These are phyloP conservation scores for Nakaseomyces nivariensis DNA, from an alignment of 1,139 yeast genomes.

Conservation along the genomic window DNA sequence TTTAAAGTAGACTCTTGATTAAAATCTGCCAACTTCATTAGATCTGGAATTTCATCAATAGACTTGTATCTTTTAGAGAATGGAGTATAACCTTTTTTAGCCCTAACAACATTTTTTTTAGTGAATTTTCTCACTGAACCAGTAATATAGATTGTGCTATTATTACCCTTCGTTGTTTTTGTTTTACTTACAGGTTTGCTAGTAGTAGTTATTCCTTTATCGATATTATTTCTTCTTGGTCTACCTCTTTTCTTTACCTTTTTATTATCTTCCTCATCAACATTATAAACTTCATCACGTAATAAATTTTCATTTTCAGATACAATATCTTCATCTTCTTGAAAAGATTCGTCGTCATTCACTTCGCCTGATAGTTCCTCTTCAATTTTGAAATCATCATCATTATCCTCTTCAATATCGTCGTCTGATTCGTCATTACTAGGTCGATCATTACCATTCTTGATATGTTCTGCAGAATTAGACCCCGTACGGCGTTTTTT, in stretches of 20 bases:
- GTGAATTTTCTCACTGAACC: slow-evolving; percentile 22
- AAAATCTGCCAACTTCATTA: slow-evolving; percentile 22
- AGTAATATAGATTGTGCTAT: neutral
- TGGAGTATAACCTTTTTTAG: slow-evolving; percentile 29
- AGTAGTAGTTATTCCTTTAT: neutral
- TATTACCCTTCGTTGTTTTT: neutral
- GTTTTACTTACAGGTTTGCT: slow-evolving; percentile 6
- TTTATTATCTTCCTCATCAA: slow-evolving; percentile 6
- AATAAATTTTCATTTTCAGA: slow-evolving; percentile 5
- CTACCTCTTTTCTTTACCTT: slow-evolving; percentile 6
- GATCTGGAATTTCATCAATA: slow-evolving; percentile 26
- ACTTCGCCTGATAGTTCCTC: neutral
- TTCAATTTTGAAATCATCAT: slow-evolving; percentile 5
- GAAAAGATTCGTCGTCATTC: neutral
- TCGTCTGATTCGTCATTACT: neutral
- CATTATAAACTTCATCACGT: slow-evolving; percentile 1
- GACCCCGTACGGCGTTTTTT: neutral
- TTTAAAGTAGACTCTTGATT: slow-evolving; percentile 19
- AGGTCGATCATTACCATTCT: neutral
- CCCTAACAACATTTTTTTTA: slow-evolving; percentile 27
- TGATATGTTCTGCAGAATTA: neutral
- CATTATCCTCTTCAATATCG: slow-evolving; percentile 3
- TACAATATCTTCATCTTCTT: neutral
- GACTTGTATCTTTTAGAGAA: slow-evolving; percentile 26
- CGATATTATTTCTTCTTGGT: slow-evolving; percentile 2